Conservation (phyloP, 2,329 filamentous ascomycete species). For the Ophiocordyceps polyrhachis-furcata region DNA sequence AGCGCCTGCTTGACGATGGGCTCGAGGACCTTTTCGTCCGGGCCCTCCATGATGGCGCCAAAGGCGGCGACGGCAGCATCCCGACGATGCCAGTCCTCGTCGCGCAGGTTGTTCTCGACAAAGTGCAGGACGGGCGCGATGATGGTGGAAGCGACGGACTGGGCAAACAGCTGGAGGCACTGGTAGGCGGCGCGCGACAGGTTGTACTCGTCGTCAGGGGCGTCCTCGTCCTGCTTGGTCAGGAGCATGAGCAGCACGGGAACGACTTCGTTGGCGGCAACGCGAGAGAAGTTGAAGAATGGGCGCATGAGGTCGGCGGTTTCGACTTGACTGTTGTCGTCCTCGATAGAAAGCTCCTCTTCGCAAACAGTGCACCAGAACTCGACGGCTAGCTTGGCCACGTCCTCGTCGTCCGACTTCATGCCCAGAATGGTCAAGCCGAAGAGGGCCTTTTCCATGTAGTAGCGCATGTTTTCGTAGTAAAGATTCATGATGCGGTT, state of each 20-base stretch:
- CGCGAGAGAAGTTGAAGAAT: constrained; percentile 88
- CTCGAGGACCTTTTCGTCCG: constrained; percentile 78
- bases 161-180: constrained; percentile 85
- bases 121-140: constrained; percentile 77
- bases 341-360: constrained; percentile 93
- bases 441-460: constrained; percentile 99
- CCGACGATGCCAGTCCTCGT: constrained; percentile 84
- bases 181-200: constrained; percentile 88
- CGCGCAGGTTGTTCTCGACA: constrained; percentile 76
- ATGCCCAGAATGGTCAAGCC: constrained; percentile 94
- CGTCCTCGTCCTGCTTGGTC: constrained; percentile 96
- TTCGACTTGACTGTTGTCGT: constrained; percentile 69
- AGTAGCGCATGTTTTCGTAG: constrained; percentile 99
- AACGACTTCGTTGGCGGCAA: constrained; percentile 85
- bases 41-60: constrained; percentile 96
- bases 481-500: constrained; percentile 98
- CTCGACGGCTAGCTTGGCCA: constrained; percentile 92
- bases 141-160: constrained; percentile 70
- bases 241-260: constrained; percentile 77
- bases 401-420: constrained; percentile 95
- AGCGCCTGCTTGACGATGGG: constrained; percentile 93
- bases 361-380: constrained; percentile 99
- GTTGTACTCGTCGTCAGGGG: constrained; percentile 94
- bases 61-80: constrained; percentile 96
- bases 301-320: constrained; percentile 70